Conservation (phyloP, 345 rosid genomes). For the Theobroma cacao region DNA sequence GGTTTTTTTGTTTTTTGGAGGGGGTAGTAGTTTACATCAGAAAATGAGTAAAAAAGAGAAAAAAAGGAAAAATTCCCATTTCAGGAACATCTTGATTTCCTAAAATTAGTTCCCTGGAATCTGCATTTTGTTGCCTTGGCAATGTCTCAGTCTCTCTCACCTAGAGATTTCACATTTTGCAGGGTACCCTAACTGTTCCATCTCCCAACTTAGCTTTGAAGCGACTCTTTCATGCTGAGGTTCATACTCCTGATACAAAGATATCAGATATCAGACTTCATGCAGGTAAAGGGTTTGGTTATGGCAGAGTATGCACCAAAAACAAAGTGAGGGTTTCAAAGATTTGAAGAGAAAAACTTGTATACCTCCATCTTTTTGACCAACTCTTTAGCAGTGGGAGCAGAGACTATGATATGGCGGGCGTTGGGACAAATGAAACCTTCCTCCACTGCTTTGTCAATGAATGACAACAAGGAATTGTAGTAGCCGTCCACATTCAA, state of each 20-base stretch:
- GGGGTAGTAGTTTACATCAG: conserved; percentile 18
- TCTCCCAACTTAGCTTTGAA: conserved; percentile 77
- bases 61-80: conserved; percentile 19
- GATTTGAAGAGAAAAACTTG: not conserved
- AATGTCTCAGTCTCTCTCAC: conserved; percentile 25
- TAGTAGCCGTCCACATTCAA: conserved; percentile 79
- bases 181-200: conserved; percentile 43
- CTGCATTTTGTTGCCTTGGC: not conserved
- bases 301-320: too few species aligned
- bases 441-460: conserved; percentile 81
- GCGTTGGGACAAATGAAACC: conserved; percentile 70
- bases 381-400: conserved; percentile 59
- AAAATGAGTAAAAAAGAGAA: not conserved
- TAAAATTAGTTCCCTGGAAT: conserved; percentile 24
- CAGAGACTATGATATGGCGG: conserved; percentile 74
- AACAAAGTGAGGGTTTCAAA: too few species aligned
- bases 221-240: conserved; percentile 77
- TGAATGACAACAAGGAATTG: conserved; percentile 66
- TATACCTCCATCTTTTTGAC: conserved; percentile 76
- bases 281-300: too few species aligned
- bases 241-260: conserved; percentile 53
- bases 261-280: too few species aligned
- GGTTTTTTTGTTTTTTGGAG: not conserved
- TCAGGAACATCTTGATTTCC: conserved; percentile 17
- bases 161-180: conserved; percentile 55